phyloP scores from a whole-genome alignment of 768 basidiomycete genomes.

The Coprinopsis strossmayeri region DNA sequence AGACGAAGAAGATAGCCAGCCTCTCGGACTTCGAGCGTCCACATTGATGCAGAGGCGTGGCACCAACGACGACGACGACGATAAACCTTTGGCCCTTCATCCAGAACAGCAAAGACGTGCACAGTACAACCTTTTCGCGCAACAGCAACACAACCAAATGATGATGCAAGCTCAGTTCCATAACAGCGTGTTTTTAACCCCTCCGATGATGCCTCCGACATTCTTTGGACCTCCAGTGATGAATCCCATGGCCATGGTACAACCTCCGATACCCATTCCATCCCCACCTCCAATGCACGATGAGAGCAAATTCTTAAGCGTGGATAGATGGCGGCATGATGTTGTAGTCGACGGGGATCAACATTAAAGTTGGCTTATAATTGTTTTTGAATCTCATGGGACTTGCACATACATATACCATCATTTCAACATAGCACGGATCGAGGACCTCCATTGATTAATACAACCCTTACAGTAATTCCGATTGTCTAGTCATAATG shows the following conservation, averaged over 20 bases:
- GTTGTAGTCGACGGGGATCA: slow-evolving; percentile 65
- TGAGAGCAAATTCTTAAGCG: slow-evolving; percentile 57
- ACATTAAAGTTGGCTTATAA: not conserved
- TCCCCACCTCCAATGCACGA: slow-evolving; percentile 65
- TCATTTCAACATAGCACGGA: not conserved
- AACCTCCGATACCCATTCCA: slow-evolving; percentile 42
- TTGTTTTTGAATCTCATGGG: not conserved
- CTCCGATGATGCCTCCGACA: slow-evolving; percentile 61
- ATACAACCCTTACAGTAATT: slow-evolving; percentile 4
- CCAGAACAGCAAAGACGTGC: slow-evolving; percentile 76
- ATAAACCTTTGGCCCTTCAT: slow-evolving; percentile 64
- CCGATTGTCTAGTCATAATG: not conserved
- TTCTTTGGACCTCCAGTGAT: slow-evolving; percentile 58
- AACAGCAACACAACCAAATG: slow-evolving; percentile 31
- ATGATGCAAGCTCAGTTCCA: slow-evolving; percentile 77
- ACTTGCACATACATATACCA: not conserved
- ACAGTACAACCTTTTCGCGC: slow-evolving; percentile 53
- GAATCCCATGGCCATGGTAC: slow-evolving; percentile 34
- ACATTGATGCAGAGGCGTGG: slow-evolving; percentile 20
- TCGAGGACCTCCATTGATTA: slow-evolving; percentile 4
- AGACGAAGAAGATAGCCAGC: slow-evolving; percentile 58
- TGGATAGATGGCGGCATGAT: slow-evolving; percentile 78
- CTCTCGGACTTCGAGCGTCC: slow-evolving; percentile 65
- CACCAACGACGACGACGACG: slow-evolving; percentile 51
- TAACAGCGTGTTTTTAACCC: slow-evolving; percentile 66